Conservation (phyloP, 768 basidiomycete species). For the Tylopilus felleus region DNA sequence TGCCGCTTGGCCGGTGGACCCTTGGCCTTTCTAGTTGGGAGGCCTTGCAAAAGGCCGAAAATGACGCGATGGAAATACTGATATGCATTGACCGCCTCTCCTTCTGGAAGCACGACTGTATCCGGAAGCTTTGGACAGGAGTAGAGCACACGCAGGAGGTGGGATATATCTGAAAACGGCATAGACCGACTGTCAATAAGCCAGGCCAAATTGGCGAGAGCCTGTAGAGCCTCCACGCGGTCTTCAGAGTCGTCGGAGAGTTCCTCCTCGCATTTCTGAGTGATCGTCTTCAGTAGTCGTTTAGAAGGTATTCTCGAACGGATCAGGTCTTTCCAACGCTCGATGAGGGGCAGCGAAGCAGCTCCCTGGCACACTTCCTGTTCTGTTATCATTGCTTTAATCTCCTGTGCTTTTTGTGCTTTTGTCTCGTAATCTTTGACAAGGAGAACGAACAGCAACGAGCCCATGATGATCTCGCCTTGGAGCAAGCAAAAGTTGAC, state of each 20-base stretch:
- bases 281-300: conserved; percentile 34
- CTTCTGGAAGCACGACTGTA: conserved; percentile 37
- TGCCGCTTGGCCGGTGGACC: conserved; percentile 13
- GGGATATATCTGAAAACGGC: conserved; percentile 41
- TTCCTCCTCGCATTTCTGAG: conserved; percentile 25
- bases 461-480: conserved; percentile 76
- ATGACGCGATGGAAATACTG: conserved; percentile 50
- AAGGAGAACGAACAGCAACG: conserved; percentile 62
- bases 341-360: conserved; percentile 14
- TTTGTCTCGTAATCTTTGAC: conserved; percentile 60
- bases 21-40: conserved; percentile 27
- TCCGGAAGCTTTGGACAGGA: conserved; percentile 40
- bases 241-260: conserved; percentile 28
- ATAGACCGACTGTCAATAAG: conserved; percentile 50
- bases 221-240: conserved; percentile 47
- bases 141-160: conserved; percentile 47
- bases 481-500: conserved; percentile 67
- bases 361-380: conserved; percentile 13
- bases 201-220: conserved; percentile 55
- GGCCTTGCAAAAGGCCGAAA: conserved; percentile 35
- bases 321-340: conserved; percentile 20
- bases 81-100: conserved; percentile 38
- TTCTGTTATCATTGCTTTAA: conserved; percentile 19
- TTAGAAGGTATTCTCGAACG: conserved; percentile 23
- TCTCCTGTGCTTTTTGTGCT: conserved; percentile 27